Evolutionary conservation across 176 grass and related monocot genomes (phyloP), one percentile per base, ranked within the genome.

Genomic region (Musa schizocarpa): DNA sequence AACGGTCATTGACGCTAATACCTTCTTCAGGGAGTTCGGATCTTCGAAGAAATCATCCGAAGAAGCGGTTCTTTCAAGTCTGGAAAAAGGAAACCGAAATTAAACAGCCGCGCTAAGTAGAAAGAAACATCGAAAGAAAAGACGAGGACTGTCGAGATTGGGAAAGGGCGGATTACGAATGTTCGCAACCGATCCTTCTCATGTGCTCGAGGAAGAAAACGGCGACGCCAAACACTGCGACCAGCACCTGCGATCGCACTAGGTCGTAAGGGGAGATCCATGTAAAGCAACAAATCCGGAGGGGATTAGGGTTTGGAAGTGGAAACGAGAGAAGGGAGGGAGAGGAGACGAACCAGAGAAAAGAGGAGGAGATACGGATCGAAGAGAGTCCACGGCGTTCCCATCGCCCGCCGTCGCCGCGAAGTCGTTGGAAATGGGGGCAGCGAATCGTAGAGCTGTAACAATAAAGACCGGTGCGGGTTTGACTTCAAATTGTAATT

Each of bases 1-100:
- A 11, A 4, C 19, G 20, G n/a, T 14, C 14, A 1, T 62, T 54
- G 16, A 62, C 74, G 59, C 49, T 11, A 13, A 17, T 52, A 93
- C 93, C 95, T 99, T 99, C n/a, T 87, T 86, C 70, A 99, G 79
- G 34, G 88, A 99, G 76, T 86, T 90, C 5, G 95, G 95, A 53
- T 99, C 90, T 81, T 99, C 90, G 52, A 99, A 93, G 78, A 94
- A 94, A 26, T 81, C 52, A 78, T 88, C 84, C 0, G 80, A 99
- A 53, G 79, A 76, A 11, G 86, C 51, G 12, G 57, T 82, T 82
- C 84, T 91, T 79, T 99, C 86, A 11, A 99, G 24, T 63, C 95
- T 99, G 77, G 16, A 74, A 50, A 62, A 64, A 73, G 65, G 63
- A 22, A 65, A 85, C 69, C 78, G 82, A 68, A 69, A 67, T 54